Base-by-base conservation (phyloP, 176 grass and related monocot genomes). In the Elaeis guineensis region DNA sequence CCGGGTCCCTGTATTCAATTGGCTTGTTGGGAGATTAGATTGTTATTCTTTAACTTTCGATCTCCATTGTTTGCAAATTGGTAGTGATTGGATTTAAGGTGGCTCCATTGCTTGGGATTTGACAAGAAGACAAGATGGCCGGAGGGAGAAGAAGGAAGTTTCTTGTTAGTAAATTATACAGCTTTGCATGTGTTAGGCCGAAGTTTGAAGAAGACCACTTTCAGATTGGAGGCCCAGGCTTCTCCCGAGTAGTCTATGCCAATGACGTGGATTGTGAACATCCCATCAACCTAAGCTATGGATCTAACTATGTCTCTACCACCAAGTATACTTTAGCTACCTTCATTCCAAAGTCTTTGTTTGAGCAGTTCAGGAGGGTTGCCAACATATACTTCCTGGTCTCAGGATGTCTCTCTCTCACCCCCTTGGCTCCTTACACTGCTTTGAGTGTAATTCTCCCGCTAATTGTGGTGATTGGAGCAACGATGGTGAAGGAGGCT, bases 331-430 rank as follows among this genome's bases (percentile, higher is more conserved):
- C 64, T 0, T 2, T 93, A 30, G 69, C 68, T 16, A 89, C 88
- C 32, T 99, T 99, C 74, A 21, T 99, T 49, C 94, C 94, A 44
- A 99, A 99, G 67, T 89, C 88, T 52, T 76, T 99, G 32, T 99
- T 99, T 61, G 94, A 99, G 71, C 94, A 99, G 79, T 99, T 99
- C 77, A 83, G 94, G 64, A 91, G 94, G 73, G 94, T 99, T 64
- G 94, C 94, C 6, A 99, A 99, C 71, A 86, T 99, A 74, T 99
- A 89, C 61, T 99, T 99, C 71, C 63, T 99, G 9, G 55, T 99
- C n/a, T 68, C 94, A 0, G 94, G 88, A 35, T 77, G 78, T 71
- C 83, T 99, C 3, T 72, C 88, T 22, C 53, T 99, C 48, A 99
- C 84, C 50, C 67, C 79, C 0, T 66, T 99, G 1, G 88, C 85